Evolutionary conservation across 495 filamentous ascomycete species (phyloP), one percentile per base, ranked within the genome.

Genomic region (Penicillium arizonense): DNA sequence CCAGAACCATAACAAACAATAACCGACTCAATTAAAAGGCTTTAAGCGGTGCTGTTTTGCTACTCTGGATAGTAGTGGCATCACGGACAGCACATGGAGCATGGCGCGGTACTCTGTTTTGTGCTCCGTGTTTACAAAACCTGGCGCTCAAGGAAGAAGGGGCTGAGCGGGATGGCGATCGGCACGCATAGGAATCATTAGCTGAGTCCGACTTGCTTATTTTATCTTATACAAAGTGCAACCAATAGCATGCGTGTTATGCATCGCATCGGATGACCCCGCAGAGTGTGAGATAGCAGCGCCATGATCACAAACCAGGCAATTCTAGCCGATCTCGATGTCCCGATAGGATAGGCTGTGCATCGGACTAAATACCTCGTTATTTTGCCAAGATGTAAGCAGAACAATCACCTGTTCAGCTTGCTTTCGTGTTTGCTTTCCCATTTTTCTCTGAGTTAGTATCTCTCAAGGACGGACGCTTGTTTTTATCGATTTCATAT

Each of bases 121-220:
- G 67, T 52, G 77, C 77, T 0, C 77, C 78, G n/a, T 80, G 78
- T 61, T 56, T 81, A 33, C 64, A 68, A 38, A 71, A 75, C 39
- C 24, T 79, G 42, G 61, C 51, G 30, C 41, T 50, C 2, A 68
- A 62, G 30, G 48, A 49, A 8, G 57, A 63, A 9, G 60, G 61
- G n/a, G 41, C 21, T 16, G 44, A 52, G 32, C 30, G 28, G 34
- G 50, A 46, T 13, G 30, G 2, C 12, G 35, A 47, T 39, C 35
- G 47, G 11, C 50, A 54, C 10, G 60, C 60, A 18, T 66, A 55
- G 49, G 4, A 48, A 28, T 28, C 20, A 23, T 11, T 8, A 14
- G 23, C 23, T 24, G 23, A 18, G 18, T 9, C 14, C 13, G 46
- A 50, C 41, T 44, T 38, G 48, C 14, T n/a, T n/a, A 5, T 18